Evolutionary conservation across 257 asterid species (phyloP), one percentile per base, ranked within the genome.

Genomic region (Ehretia macrophylla): DNA sequence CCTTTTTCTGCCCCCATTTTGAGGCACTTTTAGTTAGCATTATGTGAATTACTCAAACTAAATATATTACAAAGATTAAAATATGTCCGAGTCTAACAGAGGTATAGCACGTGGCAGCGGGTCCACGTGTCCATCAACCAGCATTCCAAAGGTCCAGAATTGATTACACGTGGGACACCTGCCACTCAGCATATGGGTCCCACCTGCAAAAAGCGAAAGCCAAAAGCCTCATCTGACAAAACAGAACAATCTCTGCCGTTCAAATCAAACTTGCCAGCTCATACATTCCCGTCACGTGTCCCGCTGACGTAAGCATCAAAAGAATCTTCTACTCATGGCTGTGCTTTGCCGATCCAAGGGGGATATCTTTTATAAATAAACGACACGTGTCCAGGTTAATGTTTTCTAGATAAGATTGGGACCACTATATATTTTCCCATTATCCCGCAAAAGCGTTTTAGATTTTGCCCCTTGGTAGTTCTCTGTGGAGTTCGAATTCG

Each of bases 301-400:
- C 18, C 14, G 8, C 35, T 20, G 63, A 42, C 59, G 18, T 32
- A 21, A 48, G 63, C 68, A 1, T 5, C 0, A 1, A 11, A 49
- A 65, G 79, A 65, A 74, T 70, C 60, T 37, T 56, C 35, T 58
- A 45, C 57, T 74, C 35, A 79, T 84, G 92, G 92, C 71, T 81
- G 60, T 23, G 14, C 12, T 70, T 81, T 68, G 63, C 17, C 59
- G 63, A 58, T 62, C 66, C 62, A 46, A 56, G 32, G 13, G 55
- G 65, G 57, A 60, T 55, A 22, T 63, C 50, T 27, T 66, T 50
- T 11, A 13, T 46, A 4, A 4, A 0, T 10, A 18, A 6, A 32
- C 18, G 72, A 66, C 53, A 76, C 61, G 66, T 71, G 46, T 46
- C 8, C 32, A 48, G 35, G 53, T 40, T 62, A 55, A 57, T 70